phyloP scores from a whole-genome alignment of 2,329 filamentous ascomycete genomes.

The Trichoderma guizhouense region DNA sequence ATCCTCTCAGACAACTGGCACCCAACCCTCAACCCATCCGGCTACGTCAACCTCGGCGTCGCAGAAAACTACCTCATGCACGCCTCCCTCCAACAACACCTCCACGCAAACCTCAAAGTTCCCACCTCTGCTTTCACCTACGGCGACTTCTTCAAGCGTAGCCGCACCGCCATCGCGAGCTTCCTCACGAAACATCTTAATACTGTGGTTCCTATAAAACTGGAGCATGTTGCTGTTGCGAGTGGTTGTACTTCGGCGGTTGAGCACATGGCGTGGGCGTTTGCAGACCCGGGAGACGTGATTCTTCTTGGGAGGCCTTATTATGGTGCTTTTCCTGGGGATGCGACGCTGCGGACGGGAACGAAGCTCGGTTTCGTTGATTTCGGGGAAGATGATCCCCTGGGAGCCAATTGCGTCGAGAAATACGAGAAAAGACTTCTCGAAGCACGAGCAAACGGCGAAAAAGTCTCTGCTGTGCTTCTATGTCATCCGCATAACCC shows the following conservation, averaged over 20 bases:
- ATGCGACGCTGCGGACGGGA: conserved; percentile 42
- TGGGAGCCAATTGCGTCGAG: conserved; percentile 38
- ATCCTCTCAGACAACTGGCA: conserved; percentile 44
- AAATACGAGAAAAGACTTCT: conserved; percentile 45
- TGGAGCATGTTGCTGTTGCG: conserved; percentile 35
- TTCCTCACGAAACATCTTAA: conserved; percentile 37
- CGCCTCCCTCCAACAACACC: conserved; percentile 38
- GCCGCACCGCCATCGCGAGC: conserved; percentile 31
- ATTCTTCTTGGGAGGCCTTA: conserved; percentile 43
- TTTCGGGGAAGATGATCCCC: conserved; percentile 43
- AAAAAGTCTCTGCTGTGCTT: conserved; percentile 45
- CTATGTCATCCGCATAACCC: conserved; percentile 52
- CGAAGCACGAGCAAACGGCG: conserved; percentile 36
- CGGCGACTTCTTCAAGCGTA: conserved; percentile 38
- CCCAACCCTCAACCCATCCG: conserved; percentile 38
- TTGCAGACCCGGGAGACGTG: conserved; percentile 39
- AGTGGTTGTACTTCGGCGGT: conserved; percentile 42
- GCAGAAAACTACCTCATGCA: conserved; percentile 55
- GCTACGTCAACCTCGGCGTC: conserved; percentile 49
- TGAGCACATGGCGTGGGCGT: conserved; percentile 39
- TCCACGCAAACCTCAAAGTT: conserved; percentile 37
- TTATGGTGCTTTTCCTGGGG: conserved; percentile 48
- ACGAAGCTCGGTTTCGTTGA: conserved; percentile 41
- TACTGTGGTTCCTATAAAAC: conserved; percentile 28
- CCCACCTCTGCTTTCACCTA: conserved; percentile 37